Evolutionary conservation across 1,139 yeast genomes (phyloP), one percentile per base, ranked within the genome.

Genomic region (Tardiomyces digboiensis): DNA sequence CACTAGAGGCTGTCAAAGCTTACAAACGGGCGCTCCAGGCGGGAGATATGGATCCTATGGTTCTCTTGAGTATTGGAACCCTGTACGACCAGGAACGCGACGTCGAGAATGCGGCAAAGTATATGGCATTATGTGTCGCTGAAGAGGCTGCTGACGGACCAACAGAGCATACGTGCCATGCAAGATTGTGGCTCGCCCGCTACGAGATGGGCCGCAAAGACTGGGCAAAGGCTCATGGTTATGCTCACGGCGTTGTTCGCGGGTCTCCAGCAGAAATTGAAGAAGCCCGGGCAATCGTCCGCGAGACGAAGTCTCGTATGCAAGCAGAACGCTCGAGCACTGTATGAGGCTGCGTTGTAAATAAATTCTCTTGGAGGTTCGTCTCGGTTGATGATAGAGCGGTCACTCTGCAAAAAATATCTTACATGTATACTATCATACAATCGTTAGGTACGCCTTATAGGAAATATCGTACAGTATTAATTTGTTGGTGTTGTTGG

Each of bases 261-360:
- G 93, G 93, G 22, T 76, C 84, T 36, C 82, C 91, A 8, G 86
- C 81, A 49, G 96, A 86, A 56, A 76, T 87, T 29, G 96, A 87
- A 57, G 97, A 88, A 57, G 97, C 96, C 0, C 67, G 95, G 42
- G 74, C 83, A 0, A 82, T 89, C 41, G 86, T 91, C 0, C 71
- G 93, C 52, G 94, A 84, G 52, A 54, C 55, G 13, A 41, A 41
- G 29, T 23, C 36, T 3, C 14, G 41, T 2, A 18, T 38, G n/a
- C 7, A 39, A 20, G 14, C 37, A 33, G 19, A 20, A 23, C n/a
- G n/a, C n/a, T n/a, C n/a, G n/a, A n/a, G n/a, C n/a, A n/a, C n/a
- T n/a, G n/a, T n/a, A n/a, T n/a, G n/a, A n/a, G n/a, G n/a, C n/a
- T n/a, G n/a, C n/a, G n/a, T n/a, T n/a, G n/a, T n/a, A n/a, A n/a